phyloP scores from a whole-genome alignment of 345 rosid species.

The Leavenworthia alabamica region DNA sequence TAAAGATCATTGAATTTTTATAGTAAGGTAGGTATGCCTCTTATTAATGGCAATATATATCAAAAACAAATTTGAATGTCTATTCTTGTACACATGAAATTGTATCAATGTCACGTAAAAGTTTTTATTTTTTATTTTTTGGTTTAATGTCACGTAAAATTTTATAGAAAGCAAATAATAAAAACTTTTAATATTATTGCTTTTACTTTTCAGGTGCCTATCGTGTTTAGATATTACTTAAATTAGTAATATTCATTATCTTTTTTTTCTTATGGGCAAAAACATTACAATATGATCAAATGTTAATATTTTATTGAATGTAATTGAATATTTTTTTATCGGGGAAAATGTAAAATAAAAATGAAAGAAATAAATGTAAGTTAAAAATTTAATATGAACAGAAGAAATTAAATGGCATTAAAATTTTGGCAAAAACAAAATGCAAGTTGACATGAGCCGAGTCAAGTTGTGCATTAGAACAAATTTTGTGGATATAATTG shows the following conservation, averaged over 20 bases:
- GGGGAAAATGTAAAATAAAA: not conserved
- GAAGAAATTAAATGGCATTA: not conserved
- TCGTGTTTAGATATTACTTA: conserved; percentile 9
- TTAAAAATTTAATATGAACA: not conserved
- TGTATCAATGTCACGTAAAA: conserved; percentile 19
- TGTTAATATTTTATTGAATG: not conserved
- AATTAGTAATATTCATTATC: not conserved
- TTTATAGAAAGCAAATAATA: not conserved
- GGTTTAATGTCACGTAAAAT: conserved; percentile 17
- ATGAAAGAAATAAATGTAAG: not conserved
- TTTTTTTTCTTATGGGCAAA: too few species aligned
- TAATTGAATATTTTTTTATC: not conserved
- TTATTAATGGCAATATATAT: not conserved
- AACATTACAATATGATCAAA: not conserved
- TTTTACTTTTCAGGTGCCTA: conserved; percentile 24
- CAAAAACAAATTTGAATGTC: not conserved
- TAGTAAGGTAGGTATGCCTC: too few species aligned
- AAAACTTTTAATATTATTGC: not conserved
- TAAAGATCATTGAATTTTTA: too few species aligned
- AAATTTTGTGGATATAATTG: too few species aligned
- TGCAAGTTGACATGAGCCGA: too few species aligned
- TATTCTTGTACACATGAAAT: not conserved
- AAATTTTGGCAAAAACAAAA: too few species aligned
- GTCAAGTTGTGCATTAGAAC: too few species aligned
- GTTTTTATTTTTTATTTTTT: not conserved